These are phyloP conservation scores for Ailanthus altissimus DNA, from an alignment of 345 rosid genomes.

Conservation along the genomic window DNA sequence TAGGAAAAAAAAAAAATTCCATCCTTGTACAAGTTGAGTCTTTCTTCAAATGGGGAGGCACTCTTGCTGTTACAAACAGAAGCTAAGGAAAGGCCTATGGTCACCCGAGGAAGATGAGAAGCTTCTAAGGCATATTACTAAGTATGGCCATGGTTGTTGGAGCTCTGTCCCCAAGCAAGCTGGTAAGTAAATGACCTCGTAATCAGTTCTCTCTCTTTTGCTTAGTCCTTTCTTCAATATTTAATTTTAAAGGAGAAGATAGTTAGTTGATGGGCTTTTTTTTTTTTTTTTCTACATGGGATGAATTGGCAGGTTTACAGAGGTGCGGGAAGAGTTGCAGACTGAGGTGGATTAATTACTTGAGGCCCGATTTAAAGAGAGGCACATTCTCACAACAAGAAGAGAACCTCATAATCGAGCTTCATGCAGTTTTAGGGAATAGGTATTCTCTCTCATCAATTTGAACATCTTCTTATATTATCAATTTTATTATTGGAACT, in stretches of 20 bases:
- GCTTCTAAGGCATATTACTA: slow-evolving; percentile 80
- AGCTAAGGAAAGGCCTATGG: slow-evolving; percentile 98
- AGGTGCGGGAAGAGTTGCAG: slow-evolving; percentile 99
- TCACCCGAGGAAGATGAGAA: slow-evolving; percentile 99
- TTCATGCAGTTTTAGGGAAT: slow-evolving; percentile 90
- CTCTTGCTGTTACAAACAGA: slow-evolving; percentile 97
- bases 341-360: slow-evolving; percentile 91
- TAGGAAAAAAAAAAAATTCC: slow-evolving; percentile 9
- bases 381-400: slow-evolving; percentile 94
- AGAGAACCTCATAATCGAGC: slow-evolving; percentile 85
- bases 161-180: slow-evolving; percentile 99
- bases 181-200: slow-evolving; percentile 38
- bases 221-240: slow-evolving; percentile 11
- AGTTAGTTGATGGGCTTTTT: not conserved
- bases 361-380: slow-evolving; percentile 96
- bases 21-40: slow-evolving; percentile 14
- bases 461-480: not conserved
- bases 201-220: not conserved
- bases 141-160: slow-evolving; percentile 97
- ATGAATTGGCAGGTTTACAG: slow-evolving; percentile 61
- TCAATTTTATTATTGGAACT: not conserved
- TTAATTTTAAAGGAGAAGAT: not conserved
- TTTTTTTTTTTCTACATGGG: not conserved
- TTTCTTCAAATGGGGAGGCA: slow-evolving; percentile 78
- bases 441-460: slow-evolving; percentile 42